phyloP scores from a whole-genome alignment of 208 protist species.

The Leishmania aethiopica region DNA sequence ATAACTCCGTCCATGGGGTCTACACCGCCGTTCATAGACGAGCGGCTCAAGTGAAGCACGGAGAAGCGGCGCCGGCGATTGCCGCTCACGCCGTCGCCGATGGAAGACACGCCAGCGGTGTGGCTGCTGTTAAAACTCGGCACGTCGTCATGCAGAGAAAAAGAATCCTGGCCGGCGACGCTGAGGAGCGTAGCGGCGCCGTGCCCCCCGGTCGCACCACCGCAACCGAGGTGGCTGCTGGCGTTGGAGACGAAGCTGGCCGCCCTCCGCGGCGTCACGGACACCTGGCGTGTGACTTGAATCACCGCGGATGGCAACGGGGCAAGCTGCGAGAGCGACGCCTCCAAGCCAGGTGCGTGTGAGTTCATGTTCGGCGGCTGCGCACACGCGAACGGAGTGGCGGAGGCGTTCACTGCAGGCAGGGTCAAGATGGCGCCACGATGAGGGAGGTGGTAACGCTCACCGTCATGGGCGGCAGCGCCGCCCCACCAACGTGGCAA shows the following conservation, averaged over 20 bases:
- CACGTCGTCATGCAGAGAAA: constrained; percentile 20
- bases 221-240: constrained; percentile 18
- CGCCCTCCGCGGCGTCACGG: constrained; percentile 3
- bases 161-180: constrained; percentile 6
- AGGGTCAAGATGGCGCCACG: background rate
- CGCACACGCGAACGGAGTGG: background rate
- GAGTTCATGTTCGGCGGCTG: background rate
- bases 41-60: constrained; percentile 36
- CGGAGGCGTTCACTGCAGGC: background rate
- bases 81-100: constrained; percentile 6
- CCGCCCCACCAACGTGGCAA: constrained; percentile 5
- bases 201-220: background rate
- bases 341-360: background rate
- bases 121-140: constrained; percentile 28
- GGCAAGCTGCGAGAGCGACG: constrained; percentile 7
- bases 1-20: constrained; percentile 31
- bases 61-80: constrained; percentile 15
- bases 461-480: background rate
- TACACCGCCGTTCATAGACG: constrained; percentile 29
- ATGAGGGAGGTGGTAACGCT: background rate
- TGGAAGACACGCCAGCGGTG: constrained; percentile 15
- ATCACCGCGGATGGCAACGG: background rate
- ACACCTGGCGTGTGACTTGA: background rate
- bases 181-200: background rate
- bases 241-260: constrained; percentile 25